A percentile compares a stretch with the other conserved stretches of the same genome.
These are phyloP conservation scores for Rutstroemia sydowiana DNA, from an alignment of 2,329 filamentous ascomycete genomes.

Conservation along the genomic window DNA sequence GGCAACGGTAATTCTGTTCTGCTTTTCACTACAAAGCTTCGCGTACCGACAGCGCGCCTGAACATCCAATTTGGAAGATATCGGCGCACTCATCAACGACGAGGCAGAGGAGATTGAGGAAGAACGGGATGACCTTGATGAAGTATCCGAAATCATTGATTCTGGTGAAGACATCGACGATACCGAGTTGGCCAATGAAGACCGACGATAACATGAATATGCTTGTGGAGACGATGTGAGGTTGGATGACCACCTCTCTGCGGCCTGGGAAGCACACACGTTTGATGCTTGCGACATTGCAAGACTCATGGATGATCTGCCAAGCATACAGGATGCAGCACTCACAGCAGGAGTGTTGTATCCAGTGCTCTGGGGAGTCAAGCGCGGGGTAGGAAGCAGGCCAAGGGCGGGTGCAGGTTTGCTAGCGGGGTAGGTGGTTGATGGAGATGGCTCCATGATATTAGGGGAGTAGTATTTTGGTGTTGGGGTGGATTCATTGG, in stretches of 20 bases:
- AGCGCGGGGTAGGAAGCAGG: constrained; percentile 50
- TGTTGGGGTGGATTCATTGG: constrained; percentile 35
- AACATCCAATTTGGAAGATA: constrained; percentile 47
- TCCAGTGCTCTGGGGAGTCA: constrained; percentile 49
- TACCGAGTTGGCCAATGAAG: constrained; percentile 55
- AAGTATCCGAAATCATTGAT: constrained; percentile 59
- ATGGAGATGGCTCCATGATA: constrained; percentile 44
- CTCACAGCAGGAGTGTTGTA: constrained; percentile 54
- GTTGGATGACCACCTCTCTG: constrained; percentile 46
- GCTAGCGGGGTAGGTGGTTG: constrained; percentile 37
- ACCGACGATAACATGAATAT: constrained; percentile 46
- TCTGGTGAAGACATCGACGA: constrained; percentile 59
- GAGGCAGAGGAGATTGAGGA: constrained; percentile 59
- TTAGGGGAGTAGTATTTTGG: constrained; percentile 37
- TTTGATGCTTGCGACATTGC: constrained; percentile 50
- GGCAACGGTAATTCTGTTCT: constrained; percentile 45
- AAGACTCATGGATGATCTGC: constrained; percentile 51
- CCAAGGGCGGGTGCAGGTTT: constrained; percentile 46
- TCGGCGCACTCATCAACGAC: constrained; percentile 52
- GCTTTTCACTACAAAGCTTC: constrained; percentile 51
- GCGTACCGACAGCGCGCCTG: constrained; percentile 56
- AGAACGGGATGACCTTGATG: constrained; percentile 48
- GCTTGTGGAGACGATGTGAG: constrained; percentile 45
- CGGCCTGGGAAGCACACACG: constrained; percentile 38
- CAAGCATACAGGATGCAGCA: constrained; percentile 43